Evolutionary conservation across 495 filamentous ascomycete species (phyloP), one percentile per base, ranked within the genome.

Genomic region (Tuber magnatum): DNA sequence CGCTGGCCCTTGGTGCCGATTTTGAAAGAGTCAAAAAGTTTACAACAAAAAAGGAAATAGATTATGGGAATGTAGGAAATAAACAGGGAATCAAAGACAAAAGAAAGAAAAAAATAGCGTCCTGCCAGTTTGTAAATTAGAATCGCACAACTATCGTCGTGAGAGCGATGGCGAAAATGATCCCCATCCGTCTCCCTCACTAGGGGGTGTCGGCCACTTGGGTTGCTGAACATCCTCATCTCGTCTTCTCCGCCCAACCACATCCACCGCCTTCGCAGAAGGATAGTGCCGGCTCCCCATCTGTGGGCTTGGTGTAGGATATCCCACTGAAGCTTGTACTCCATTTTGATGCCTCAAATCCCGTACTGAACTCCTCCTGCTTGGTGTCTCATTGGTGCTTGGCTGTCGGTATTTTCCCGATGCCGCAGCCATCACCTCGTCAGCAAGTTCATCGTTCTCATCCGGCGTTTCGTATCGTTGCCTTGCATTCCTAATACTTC

Each of bases 171-270:
- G 71, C 35, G 77, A 72, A 71, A 77, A 76, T 72, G 80, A 71
- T 6, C 76, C 76, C 77, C 89, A 42, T 90, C 92, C 94, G 92
- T 97, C 83, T 94, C 95, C 75, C 90, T 89, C 78, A 68, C 81
- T 82, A 71, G 95, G 95, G 56, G 96, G 96, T n/a, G 95, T 98
- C 40, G 94, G 94, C 92, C 93, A 97, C 83, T 94, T 93, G 68
- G 91, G 88, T 75, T 88, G 87, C 65, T 82, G 73, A 44, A 82
- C 73, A 24, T 82, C 81, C 65, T 83, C 81, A 56, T 83, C 81
- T 74, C 79, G 75, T 74, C 80, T 78, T 32, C 77, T 76, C 48
- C 76, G 80, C 24, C 73, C 87, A 22, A 86, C 81, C 41, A 87
- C 83, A 76, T 90, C 86, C 41, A 88, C 84, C 71, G 86, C 83